Evolutionary conservation across 495 filamentous ascomycete genomes (phyloP).

Genomic region (Hypoxylon lenormandii): DNA sequence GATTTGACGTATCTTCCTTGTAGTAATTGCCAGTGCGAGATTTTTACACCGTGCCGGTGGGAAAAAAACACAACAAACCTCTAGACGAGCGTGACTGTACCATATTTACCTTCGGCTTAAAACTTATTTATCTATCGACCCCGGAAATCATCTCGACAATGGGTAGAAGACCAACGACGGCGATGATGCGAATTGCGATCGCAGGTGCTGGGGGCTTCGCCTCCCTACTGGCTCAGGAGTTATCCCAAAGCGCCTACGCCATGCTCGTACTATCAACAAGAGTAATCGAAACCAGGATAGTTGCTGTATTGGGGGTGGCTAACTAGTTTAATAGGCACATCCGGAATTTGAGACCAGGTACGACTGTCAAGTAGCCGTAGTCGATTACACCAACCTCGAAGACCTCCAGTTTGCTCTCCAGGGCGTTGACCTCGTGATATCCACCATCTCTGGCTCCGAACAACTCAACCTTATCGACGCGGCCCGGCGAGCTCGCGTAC

Average conservation of each 20-base stretch:
- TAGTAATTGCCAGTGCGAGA: slow-evolving; percentile 42
- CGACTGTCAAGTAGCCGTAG: slow-evolving; percentile 70
- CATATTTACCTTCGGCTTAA: slow-evolving; percentile 5
- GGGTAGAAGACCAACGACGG: slow-evolving; percentile 50
- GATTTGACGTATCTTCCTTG: slow-evolving; percentile 36
- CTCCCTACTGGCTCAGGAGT: slow-evolving; percentile 69
- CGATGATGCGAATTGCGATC: slow-evolving; percentile 78
- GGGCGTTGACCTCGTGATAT: slow-evolving; percentile 80
- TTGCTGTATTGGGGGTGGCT: slow-evolving; percentile 39
- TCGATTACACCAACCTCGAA: slow-evolving; percentile 70
- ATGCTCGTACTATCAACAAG: slow-evolving; percentile 74
- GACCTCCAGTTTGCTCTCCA: slow-evolving; percentile 71
- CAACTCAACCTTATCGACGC: slow-evolving; percentile 80
- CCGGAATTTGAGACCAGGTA: slow-evolving; percentile 58
- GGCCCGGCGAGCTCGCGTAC: slow-evolving; percentile 71
- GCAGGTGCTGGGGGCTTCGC: slow-evolving; percentile 78
- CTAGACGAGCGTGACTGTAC: slow-evolving; percentile 29
- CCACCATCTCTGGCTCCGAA: slow-evolving; percentile 72
- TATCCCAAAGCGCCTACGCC: slow-evolving; percentile 71
- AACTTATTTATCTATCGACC: slow-evolving; percentile 30
- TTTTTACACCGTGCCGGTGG: slow-evolving; percentile 36
- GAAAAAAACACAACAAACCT: slow-evolving; percentile 17
- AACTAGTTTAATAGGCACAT: slow-evolving; percentile 51
- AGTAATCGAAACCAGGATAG: slow-evolving; percentile 56
- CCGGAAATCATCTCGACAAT: slow-evolving; percentile 47